A percentile compares a stretch with the other conserved stretches of the same genome.
phyloP scores from a whole-genome alignment of 2,329 filamentous ascomycete species.

The Aureobasidium sp. region DNA sequence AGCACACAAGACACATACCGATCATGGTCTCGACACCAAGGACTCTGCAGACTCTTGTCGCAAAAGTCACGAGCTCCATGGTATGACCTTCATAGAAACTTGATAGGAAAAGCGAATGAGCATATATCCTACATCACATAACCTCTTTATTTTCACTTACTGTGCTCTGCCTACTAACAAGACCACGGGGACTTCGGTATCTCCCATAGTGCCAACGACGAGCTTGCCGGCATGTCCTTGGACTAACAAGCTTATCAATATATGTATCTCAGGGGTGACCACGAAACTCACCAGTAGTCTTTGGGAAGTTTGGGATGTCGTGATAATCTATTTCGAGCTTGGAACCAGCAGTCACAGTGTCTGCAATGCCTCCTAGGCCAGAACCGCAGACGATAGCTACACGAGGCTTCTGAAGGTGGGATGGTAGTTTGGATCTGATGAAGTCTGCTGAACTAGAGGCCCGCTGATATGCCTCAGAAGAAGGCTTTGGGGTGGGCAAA shows the following conservation, averaged over 20 bases:
- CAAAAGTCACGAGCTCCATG: constrained; percentile 56
- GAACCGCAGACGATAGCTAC: constrained; percentile 60
- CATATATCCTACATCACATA: background rate
- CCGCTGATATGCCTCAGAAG: constrained; percentile 30
- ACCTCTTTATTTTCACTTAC: constrained; percentile 37
- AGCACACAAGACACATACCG: constrained; percentile 31
- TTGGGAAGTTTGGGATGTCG: constrained; percentile 55
- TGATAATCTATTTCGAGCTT: constrained; percentile 50
- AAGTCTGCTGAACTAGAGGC: constrained; percentile 46
- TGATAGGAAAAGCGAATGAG: constrained; percentile 18
- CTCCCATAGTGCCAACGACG: constrained; percentile 54
- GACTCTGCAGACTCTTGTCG: constrained; percentile 56
- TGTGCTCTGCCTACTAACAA: constrained; percentile 59
- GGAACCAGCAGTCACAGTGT: constrained; percentile 45
- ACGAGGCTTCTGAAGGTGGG: constrained; percentile 39
- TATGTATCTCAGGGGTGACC: background rate
- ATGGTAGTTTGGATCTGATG: constrained; percentile 45
- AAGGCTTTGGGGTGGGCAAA: background rate
- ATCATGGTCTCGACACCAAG: constrained; percentile 55
- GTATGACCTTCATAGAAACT: constrained; percentile 63
- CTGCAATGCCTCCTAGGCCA: constrained; percentile 54
- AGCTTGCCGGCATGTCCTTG: constrained; percentile 57
- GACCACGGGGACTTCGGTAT: constrained; percentile 48
- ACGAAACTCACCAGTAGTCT: constrained; percentile 47
- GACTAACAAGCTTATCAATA: constrained; percentile 21